phyloP scores from a whole-genome alignment of 2,329 filamentous ascomycete genomes.

The Fusarium ramigenum region DNA sequence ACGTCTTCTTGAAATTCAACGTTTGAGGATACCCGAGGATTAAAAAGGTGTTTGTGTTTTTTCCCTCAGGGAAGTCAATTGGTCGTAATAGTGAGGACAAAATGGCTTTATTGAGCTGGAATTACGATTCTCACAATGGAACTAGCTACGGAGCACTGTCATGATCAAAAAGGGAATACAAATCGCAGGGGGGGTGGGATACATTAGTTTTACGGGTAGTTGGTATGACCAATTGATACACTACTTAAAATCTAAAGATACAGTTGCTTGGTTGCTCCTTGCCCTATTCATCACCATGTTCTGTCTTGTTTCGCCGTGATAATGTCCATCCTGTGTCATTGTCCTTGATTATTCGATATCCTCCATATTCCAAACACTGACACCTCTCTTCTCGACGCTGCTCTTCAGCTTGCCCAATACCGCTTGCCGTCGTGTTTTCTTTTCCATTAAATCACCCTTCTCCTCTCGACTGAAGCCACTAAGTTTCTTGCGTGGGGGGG shows the following conservation, averaged over 20 bases:
- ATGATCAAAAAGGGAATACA: neutral
- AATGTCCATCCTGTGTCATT: neutral
- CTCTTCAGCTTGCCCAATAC: slow-evolving; percentile 62
- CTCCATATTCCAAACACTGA: slow-evolving; percentile 61
- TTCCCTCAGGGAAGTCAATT: neutral
- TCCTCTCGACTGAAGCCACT: slow-evolving; percentile 69
- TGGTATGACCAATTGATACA: slow-evolving; percentile 38
- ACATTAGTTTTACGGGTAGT: slow-evolving; percentile 16
- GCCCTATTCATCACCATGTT: slow-evolving; percentile 16
- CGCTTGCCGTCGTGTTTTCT: slow-evolving; percentile 61
- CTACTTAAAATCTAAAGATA: slow-evolving; percentile 45
- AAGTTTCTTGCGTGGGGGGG: slow-evolving; percentile 68
- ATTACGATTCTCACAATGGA: neutral
- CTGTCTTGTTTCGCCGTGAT: slow-evolving; percentile 3
- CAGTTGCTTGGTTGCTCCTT: slow-evolving; percentile 34
- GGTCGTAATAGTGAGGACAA: neutral
- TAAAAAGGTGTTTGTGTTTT: slow-evolving; percentile 15
- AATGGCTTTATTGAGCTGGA: neutral
- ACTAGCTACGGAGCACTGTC: neutral
- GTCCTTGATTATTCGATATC: slow-evolving; percentile 53
- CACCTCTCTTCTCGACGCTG: slow-evolving; percentile 60
- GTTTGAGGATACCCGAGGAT: slow-evolving; percentile 17
- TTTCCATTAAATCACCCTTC: slow-evolving; percentile 64
- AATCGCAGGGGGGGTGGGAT: slow-evolving; percentile 3
- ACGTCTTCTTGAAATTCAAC: neutral